phyloP scores from a whole-genome alignment of 139 green algal species.

The Tetraselmis striata region DNA sequence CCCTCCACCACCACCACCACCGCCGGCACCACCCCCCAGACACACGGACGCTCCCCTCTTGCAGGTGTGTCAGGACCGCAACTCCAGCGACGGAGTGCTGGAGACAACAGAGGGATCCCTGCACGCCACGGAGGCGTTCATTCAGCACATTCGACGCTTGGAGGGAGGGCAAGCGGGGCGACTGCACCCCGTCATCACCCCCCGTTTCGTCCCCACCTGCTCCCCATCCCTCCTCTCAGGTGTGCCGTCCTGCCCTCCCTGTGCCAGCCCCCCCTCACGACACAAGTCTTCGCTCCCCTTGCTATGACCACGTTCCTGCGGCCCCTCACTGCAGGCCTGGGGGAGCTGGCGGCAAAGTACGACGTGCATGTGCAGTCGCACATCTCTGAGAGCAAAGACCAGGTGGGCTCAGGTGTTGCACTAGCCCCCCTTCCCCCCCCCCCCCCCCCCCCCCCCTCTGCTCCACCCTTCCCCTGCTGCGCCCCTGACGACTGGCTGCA shows the following conservation, averaged over 20 bases:
- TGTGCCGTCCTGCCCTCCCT: too few species aligned
- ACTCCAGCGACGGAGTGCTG: conserved; percentile 41
- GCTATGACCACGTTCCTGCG: too few species aligned
- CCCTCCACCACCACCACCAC: too few species aligned
- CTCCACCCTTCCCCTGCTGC: not conserved
- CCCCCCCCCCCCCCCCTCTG: not conserved
- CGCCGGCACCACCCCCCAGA: too few species aligned
- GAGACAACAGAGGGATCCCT: conserved; percentile 40
- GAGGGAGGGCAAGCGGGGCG: conserved; percentile 11
- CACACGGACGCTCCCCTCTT: too few species aligned
- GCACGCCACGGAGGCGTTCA: conserved; percentile 33
- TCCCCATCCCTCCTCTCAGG: conserved; percentile 44
- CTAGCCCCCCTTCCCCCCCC: not conserved
- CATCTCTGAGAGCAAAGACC: conserved; percentile 39
- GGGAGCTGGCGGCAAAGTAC: conserved; percentile 20
- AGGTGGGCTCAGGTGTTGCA: conserved; percentile 50
- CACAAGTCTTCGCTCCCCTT: too few species aligned
- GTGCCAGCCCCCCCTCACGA: too few species aligned
- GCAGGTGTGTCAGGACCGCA: conserved; percentile 51
- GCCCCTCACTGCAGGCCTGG: conserved; percentile 37
- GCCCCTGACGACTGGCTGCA: not conserved
- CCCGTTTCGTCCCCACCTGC: conserved; percentile 69
- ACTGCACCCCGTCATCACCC: conserved; percentile 53
- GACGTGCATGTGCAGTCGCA: conserved; percentile 27
- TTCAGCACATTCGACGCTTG: conserved; percentile 17